Evolutionary conservation across 2,329 filamentous ascomycete species (phyloP).

Genomic region (Proliferodiscus dingleyae): DNA sequence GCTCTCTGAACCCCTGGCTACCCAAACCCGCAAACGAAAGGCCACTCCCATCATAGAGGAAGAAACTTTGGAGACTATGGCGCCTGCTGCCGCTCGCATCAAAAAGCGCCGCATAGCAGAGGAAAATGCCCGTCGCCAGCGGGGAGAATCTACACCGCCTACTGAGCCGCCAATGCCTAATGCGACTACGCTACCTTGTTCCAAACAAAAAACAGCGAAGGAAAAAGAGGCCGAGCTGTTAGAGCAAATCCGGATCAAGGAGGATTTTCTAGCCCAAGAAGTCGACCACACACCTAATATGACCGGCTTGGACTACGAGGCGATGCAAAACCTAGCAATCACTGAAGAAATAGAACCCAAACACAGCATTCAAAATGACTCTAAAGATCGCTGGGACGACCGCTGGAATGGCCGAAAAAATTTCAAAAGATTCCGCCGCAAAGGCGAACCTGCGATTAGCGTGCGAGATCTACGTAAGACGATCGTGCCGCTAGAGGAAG

Average conservation of each 20-base stretch:
- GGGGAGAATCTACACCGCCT: slow-evolving; percentile 27
- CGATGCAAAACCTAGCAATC: slow-evolving; percentile 68
- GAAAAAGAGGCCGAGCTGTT: slow-evolving; percentile 56
- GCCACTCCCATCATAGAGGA: slow-evolving; percentile 36
- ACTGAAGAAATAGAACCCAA: slow-evolving; percentile 72
- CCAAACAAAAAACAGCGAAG: slow-evolving; percentile 39
- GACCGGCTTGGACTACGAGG: slow-evolving; percentile 50
- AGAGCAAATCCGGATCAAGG: neutral
- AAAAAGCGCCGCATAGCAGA: slow-evolving; percentile 71
- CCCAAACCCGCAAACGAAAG: slow-evolving; percentile 38
- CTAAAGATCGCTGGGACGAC: slow-evolving; percentile 70
- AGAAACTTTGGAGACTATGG: slow-evolving; percentile 65
- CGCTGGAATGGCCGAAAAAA: slow-evolving; percentile 93
- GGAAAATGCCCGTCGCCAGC: slow-evolving; percentile 43
- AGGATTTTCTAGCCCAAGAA: slow-evolving; percentile 50
- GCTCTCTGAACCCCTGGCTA: slow-evolving; percentile 12
- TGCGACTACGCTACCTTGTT: slow-evolving; percentile 21
- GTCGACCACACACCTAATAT: slow-evolving; percentile 67
- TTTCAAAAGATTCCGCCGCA: slow-evolving; percentile 79
- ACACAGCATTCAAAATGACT: slow-evolving; percentile 32
- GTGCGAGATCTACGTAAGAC: slow-evolving; percentile 30
- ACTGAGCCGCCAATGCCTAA: slow-evolving; percentile 7
- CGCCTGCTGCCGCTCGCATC: slow-evolving; percentile 70
- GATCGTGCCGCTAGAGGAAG: slow-evolving; percentile 61
- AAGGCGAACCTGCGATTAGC: slow-evolving; percentile 42